Evolutionary conservation across 2,329 filamentous ascomycete genomes (phyloP), one percentile per base, ranked within the genome.

Genomic region (Alternaria tenuissima): DNA sequence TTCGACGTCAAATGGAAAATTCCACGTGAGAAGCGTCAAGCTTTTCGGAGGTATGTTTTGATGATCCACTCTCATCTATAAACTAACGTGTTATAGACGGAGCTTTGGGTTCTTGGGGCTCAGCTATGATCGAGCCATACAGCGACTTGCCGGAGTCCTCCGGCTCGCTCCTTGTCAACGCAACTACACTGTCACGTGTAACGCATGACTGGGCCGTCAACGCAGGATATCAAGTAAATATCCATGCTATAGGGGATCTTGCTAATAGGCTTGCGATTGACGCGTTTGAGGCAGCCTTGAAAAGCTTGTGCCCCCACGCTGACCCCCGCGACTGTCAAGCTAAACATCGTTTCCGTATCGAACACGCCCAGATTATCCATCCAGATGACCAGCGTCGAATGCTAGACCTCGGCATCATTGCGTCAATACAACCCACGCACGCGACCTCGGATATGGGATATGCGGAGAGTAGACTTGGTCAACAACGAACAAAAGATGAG

Each of bases 361-460:
- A 91, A 72, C 89, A 92, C 78, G 79, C 88, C 0, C 89, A 91
- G 67, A 91, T 91, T 66, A 87, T 91, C 60, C 86, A 90, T 69
- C 87, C 87, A 4, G 80, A 82, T 58, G 89, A 91, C 75, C 89
- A 90, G 72, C 76, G 66, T 1, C 84, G 88, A 30, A 86, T 91
- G 68, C 80, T 80, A 53, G 78, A 81, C 5, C 75, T 90, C 5
- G 87, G 86, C 7, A 86, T 91, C 68, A 83, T 91, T 53, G 88
- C 89, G 0, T 90, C 87, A 3, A 87, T 92, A 55, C 89, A 91
- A 69, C 89, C 89, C 5, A 91, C 89, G 0, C 89, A 91, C 69
- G 89, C 89, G 22, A 91, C 89, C 3, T 89, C 87, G 7, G 89
- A 91, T 74, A 90, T 89, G 87, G 83, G 84, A 5, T 91, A 91